These are phyloP conservation scores for Trametes sanguinea DNA, from an alignment of 768 basidiomycete species.

Conservation along the genomic window DNA sequence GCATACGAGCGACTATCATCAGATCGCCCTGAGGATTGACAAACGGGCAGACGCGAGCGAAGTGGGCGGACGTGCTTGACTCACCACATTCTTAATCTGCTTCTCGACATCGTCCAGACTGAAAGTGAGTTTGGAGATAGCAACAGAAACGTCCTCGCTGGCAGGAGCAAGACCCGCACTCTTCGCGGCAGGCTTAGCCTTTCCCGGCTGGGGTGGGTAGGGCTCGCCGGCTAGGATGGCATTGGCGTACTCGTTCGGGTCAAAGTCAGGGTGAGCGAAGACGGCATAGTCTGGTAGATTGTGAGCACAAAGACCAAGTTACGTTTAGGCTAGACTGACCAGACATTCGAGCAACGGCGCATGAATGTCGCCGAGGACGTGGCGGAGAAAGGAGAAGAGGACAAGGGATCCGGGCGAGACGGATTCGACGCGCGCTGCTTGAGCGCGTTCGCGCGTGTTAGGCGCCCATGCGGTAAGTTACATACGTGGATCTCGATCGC, in stretches of 20 bases:
- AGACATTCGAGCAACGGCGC: conserved; percentile 24
- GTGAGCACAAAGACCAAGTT: background rate
- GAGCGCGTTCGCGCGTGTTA: conserved; percentile 3
- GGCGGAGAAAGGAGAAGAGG: conserved; percentile 9
- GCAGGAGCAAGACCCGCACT: conserved; percentile 50
- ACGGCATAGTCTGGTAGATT: conserved; percentile 47
- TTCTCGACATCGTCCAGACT: conserved; percentile 91
- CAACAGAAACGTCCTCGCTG: conserved; percentile 87
- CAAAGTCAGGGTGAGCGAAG: conserved; percentile 76
- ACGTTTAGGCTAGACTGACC: conserved; percentile 16
- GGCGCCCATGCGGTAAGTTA: background rate
- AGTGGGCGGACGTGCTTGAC: conserved; percentile 25
- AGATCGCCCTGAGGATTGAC: too few species aligned
- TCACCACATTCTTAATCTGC: conserved; percentile 83
- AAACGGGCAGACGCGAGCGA: background rate
- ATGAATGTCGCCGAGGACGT: conserved; percentile 1
- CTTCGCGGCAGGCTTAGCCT: conserved; percentile 36
- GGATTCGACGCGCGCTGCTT: background rate
- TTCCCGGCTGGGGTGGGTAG: conserved; percentile 54
- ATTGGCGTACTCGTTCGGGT: conserved; percentile 90
- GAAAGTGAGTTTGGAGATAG: conserved; percentile 83
- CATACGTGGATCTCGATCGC: conserved; percentile 10
- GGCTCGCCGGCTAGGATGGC: conserved; percentile 82
- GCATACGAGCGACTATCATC: background rate
- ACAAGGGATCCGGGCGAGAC: background rate